These are phyloP conservation scores for Hymenoscyphus infarciens DNA, from an alignment of 2,329 filamentous ascomycete genomes.

Conservation along the genomic window DNA sequence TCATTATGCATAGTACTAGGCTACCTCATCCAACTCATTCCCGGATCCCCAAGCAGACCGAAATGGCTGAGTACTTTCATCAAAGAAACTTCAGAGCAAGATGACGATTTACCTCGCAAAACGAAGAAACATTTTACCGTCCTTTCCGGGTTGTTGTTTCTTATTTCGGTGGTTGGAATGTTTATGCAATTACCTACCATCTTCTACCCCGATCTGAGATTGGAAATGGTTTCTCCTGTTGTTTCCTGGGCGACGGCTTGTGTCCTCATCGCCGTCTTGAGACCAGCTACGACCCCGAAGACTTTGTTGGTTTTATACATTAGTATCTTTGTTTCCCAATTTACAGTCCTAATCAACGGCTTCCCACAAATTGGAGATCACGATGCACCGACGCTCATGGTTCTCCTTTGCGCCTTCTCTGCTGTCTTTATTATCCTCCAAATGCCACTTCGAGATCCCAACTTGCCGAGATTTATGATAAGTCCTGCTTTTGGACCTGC, in stretches of 20 bases:
- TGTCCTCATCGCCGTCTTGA: slow-evolving; percentile 24
- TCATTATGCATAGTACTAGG: slow-evolving; percentile 33
- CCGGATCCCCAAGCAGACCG: slow-evolving; percentile 36
- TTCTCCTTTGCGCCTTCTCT: slow-evolving; percentile 41
- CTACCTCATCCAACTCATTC: slow-evolving; percentile 24
- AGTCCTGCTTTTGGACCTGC: slow-evolving; percentile 54
- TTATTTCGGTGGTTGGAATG: slow-evolving; percentile 38
- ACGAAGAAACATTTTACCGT: slow-evolving; percentile 23
- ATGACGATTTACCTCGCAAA: slow-evolving; percentile 32
- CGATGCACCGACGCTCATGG: slow-evolving; percentile 26
- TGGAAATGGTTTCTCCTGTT: slow-evolving; percentile 37
- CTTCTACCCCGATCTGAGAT: slow-evolving; percentile 35
- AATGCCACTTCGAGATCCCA: slow-evolving; percentile 68
- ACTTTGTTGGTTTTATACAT: slow-evolving; percentile 22
- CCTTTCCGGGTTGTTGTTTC: slow-evolving; percentile 39
- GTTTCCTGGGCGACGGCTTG: slow-evolving; percentile 27
- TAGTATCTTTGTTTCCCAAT: slow-evolving; percentile 28
- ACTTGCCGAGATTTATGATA: slow-evolving; percentile 52
- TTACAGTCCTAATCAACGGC: slow-evolving; percentile 33
- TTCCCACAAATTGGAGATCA: slow-evolving; percentile 19
- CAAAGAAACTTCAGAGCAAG: slow-evolving; percentile 38
- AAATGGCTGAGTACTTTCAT: slow-evolving; percentile 52
- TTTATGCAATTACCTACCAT: slow-evolving; percentile 35
- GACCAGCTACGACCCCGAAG: slow-evolving; percentile 29
- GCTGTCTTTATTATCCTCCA: slow-evolving; percentile 53